Evolutionary conservation across 768 basidiomycete species (phyloP), one percentile per base, ranked within the genome.

Genomic region (Myochromella boudieri): DNA sequence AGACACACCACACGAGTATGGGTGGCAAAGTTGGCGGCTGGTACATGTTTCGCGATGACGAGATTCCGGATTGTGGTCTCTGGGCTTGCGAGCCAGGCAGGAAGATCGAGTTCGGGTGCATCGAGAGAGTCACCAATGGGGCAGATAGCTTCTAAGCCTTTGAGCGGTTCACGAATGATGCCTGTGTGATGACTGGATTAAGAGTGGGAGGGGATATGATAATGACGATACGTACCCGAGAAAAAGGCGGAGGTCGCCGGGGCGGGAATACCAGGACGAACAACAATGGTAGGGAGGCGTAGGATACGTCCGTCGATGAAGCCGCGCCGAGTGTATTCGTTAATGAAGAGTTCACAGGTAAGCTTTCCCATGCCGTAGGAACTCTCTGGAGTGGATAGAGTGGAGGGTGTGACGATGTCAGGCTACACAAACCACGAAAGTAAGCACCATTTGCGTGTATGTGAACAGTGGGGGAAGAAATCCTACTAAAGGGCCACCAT

Each of bases 301-400:
- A 84, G 62, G 53, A 82, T 77, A 26, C 80, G 74, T 15, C 80
- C 82, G 53, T 82, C 79, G 33, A 82, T 60, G 50, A 77, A 78
- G 8, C 79, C 78, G 18, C 80, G 66, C 28, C 82, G 72, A 8
- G 78, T 68, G 59, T 77, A 84, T 56, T 84, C 81, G 65, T 80
- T 82, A 43, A 82, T 68, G 42, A 81, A 62, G 26, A 80, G 62
- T 62, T 84, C 82, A 10, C 73, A 69, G 14, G 73, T 67, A 48
- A 81, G 71, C 56, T 82, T 82, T 7, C 67, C 76, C 59, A 73
- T 71, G n/a, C 81, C 81, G 52, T 81, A 81, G 10, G 79, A 72
- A 37, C 80, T 68, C 50, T 81, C 70, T 11, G 81, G 81, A 4
- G 75, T 78, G 6, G 79, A 70, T 36, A 77, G 72, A 2, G 78